These are phyloP conservation scores for Leishmania braziliensis DNA, from an alignment of 208 protist genomes.

Conservation along the genomic window DNA sequence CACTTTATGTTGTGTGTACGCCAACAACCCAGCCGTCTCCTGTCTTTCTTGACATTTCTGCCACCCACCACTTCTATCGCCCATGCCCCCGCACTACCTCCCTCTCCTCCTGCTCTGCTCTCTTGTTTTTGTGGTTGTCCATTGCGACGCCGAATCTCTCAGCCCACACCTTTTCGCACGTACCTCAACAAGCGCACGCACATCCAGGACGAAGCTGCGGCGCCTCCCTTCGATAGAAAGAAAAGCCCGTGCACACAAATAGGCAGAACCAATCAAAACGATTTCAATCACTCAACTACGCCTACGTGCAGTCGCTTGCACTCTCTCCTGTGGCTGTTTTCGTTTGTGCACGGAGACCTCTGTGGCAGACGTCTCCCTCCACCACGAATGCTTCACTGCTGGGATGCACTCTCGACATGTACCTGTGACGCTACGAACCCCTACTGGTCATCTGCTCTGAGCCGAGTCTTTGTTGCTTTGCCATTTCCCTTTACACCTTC, in stretches of 20 bases:
- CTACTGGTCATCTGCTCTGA: background rate
- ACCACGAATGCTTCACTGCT: background rate
- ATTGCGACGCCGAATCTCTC: background rate
- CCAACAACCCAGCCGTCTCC: background rate
- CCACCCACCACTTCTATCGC: background rate
- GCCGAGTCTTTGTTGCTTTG: background rate
- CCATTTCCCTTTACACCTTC: background rate
- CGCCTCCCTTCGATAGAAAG: background rate
- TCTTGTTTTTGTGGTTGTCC: conserved; percentile 11
- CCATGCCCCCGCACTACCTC: background rate
- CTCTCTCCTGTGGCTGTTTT: background rate
- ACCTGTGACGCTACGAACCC: background rate
- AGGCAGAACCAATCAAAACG: background rate
- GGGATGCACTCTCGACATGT: background rate
- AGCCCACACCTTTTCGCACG: background rate
- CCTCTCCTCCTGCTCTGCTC: conserved; percentile 1
- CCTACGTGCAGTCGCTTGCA: background rate
- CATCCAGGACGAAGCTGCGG: background rate
- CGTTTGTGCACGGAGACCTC: background rate
- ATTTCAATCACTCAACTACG: background rate
- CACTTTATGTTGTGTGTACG: background rate
- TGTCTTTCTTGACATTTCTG: background rate
- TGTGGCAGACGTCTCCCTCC: background rate
- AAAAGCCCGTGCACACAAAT: background rate
- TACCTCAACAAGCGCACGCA: background rate